Evolutionary conservation across 495 filamentous ascomycete species (phyloP).

Genomic region (Chaetomium fimeti): DNA sequence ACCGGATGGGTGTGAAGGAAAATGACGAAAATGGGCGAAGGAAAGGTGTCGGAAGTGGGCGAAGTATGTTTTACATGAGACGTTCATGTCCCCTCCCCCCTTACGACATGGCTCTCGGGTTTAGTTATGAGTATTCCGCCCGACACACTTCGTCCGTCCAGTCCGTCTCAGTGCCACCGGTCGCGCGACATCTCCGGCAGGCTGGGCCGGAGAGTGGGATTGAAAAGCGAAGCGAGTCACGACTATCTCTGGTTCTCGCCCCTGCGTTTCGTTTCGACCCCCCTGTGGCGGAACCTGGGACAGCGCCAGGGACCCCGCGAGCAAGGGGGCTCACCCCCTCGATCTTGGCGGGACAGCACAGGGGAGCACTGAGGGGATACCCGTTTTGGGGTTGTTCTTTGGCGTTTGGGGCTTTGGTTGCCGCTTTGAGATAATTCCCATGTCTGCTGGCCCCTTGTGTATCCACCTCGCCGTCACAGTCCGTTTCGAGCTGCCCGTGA

Average conservation of each 20-base stretch:
- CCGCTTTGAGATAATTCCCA: not conserved
- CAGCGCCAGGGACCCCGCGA: too few relatives aligned
- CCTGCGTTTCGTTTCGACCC: conserved; percentile 27
- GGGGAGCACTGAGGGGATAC: not conserved
- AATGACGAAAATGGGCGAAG: not conserved
- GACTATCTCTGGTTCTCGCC: not conserved
- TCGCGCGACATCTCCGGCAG: not conserved
- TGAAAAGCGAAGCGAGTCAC: not conserved
- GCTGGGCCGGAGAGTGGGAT: conserved; percentile 5
- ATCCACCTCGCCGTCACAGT: not conserved
- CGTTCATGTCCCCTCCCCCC: conserved; percentile 1
- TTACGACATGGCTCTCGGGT: not conserved
- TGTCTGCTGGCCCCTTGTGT: not conserved
- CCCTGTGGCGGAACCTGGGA: not conserved
- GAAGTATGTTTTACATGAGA: conserved; percentile 7
- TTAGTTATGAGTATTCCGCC: not conserved
- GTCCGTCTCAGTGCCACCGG: not conserved
- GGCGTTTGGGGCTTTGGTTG: not conserved
- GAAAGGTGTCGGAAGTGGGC: not conserved
- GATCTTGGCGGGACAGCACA: not conserved
- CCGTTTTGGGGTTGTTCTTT: not conserved
- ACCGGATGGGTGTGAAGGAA: not conserved
- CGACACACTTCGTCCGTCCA: too few relatives aligned
- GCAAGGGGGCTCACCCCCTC: not conserved
- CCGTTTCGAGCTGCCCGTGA: not conserved